Conservation (phyloP, 1,284 basidiomycete genomes). For the Irpex lacteus region DNA sequence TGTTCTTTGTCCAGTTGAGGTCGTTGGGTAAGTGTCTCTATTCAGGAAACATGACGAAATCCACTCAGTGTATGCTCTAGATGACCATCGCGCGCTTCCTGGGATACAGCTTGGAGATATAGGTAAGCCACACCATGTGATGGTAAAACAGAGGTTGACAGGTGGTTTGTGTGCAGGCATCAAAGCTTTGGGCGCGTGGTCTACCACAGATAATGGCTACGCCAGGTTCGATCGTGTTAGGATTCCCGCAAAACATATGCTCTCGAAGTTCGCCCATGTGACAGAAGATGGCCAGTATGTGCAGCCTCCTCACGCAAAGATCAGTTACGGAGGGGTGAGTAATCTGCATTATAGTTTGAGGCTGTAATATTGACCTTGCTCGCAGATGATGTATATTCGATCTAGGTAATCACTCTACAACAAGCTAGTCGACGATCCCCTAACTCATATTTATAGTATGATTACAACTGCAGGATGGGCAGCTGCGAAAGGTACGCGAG, state of each 20-base stretch:
- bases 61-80: too few relatives aligned
- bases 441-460: slow-evolving; percentile 42
- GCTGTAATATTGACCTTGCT: neutral
- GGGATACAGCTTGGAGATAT: slow-evolving; percentile 77
- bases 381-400: slow-evolving; percentile 69
- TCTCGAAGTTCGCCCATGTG: slow-evolving; percentile 72
- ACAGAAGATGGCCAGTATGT: slow-evolving; percentile 67
- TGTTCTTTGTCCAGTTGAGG: slow-evolving; percentile 73
- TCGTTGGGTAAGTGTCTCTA: slow-evolving; percentile 44
- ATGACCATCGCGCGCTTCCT: slow-evolving; percentile 58
- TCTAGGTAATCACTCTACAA: slow-evolving; percentile 38
- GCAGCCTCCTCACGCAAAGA: slow-evolving; percentile 68
- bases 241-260: slow-evolving; percentile 76
- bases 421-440: too few relatives aligned
- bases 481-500: slow-evolving; percentile 62
- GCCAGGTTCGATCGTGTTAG: slow-evolving; percentile 67
- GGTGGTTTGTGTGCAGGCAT: slow-evolving; percentile 42
- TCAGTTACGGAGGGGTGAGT: slow-evolving; percentile 76
- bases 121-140: slow-evolving; percentile 34
- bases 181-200: slow-evolving; percentile 56
- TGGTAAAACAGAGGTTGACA: neutral
- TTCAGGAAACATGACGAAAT: neutral
- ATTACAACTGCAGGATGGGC: slow-evolving; percentile 56
- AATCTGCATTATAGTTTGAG: neutral
- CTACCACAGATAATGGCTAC: slow-evolving; percentile 69